Evolutionary conservation across 495 filamentous ascomycete species (phyloP).

Genomic region (Neurospora sp.): DNA sequence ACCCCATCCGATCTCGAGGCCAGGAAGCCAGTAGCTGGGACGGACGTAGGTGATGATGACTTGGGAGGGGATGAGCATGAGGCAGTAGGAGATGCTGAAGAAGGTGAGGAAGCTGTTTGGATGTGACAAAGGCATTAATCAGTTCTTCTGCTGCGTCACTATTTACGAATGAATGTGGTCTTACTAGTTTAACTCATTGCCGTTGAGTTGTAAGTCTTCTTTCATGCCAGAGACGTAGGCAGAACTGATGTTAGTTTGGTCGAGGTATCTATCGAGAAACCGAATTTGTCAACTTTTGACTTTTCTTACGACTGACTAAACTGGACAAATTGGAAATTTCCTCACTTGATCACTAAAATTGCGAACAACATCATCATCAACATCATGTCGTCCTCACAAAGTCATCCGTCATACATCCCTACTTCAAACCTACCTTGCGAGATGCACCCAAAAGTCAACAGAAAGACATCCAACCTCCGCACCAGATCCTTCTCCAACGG

Average conservation of each 20-base stretch:
- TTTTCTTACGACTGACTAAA: neutral
- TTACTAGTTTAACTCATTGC: conserved; percentile 31
- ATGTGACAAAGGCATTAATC: neutral
- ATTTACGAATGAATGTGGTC: neutral
- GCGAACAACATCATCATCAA: neutral
- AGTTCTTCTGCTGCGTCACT: neutral
- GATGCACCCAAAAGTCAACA: conserved; percentile 33
- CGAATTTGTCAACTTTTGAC: neutral
- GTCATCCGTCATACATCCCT: neutral
- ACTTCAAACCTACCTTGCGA: conserved; percentile 21
- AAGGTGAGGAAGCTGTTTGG: conserved; percentile 39
- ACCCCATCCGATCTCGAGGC: conserved; percentile 34
- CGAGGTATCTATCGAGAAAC: conserved; percentile 15
- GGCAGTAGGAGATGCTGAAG: conserved; percentile 35
- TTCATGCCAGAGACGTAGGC: conserved; percentile 37
- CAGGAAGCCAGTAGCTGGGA: conserved; percentile 30
- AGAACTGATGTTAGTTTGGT: conserved; percentile 34
- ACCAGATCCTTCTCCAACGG: conserved; percentile 28
- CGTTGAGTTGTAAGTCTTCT: conserved; percentile 28
- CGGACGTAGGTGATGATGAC: conserved; percentile 40
- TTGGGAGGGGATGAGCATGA: conserved; percentile 40
- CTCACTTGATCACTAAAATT: conserved; percentile 23
- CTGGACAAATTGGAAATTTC: neutral
- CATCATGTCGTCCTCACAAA: neutral
- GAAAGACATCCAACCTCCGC: conserved; percentile 28